Percentiles rank a stretch among this genome's conserved stretches.
Evolutionary conservation across 2,329 filamentous ascomycete genomes (phyloP).

Genomic region (Botryotinia calthae): DNA sequence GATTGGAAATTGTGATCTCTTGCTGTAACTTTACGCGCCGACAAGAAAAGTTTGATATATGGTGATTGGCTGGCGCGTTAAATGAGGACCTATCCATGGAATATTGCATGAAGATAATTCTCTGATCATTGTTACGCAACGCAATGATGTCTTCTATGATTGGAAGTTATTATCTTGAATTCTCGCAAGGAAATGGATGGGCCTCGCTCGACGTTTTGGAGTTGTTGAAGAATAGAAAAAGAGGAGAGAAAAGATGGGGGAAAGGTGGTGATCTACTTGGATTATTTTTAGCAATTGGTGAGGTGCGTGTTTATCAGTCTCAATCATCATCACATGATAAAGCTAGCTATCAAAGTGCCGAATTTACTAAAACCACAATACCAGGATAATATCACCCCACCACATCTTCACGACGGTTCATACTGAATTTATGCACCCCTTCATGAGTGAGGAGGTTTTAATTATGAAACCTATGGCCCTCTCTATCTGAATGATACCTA

Average conservation of each 20-base stretch:
- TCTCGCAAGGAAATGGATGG: not conserved
- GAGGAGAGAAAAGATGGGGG: not conserved
- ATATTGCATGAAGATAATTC: not conserved
- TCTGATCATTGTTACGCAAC: slow-evolving; percentile 4
- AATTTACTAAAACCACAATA: not conserved
- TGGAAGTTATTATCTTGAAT: not conserved
- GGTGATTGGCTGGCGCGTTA: slow-evolving; percentile 27
- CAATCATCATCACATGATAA: not conserved
- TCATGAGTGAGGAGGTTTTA: not conserved
- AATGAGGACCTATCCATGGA: not conserved
- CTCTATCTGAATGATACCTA: not conserved
- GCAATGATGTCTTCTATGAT: not conserved
- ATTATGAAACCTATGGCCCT: not conserved
- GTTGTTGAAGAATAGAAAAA: not conserved
- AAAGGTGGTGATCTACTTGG: not conserved
- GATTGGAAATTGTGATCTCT: slow-evolving; percentile 21
- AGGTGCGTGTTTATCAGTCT: not conserved
- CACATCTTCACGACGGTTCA: not conserved
- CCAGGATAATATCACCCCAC: not conserved
- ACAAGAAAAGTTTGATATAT: slow-evolving; percentile 16
- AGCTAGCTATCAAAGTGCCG: not conserved
- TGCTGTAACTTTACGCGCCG: slow-evolving; percentile 36
- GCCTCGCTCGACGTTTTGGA: not conserved
- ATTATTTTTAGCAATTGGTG: not conserved
- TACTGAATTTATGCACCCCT: not conserved